Evolutionary conservation across 2,329 filamentous ascomycete genomes (phyloP).

Genomic region (Xylariaceae sp.): DNA sequence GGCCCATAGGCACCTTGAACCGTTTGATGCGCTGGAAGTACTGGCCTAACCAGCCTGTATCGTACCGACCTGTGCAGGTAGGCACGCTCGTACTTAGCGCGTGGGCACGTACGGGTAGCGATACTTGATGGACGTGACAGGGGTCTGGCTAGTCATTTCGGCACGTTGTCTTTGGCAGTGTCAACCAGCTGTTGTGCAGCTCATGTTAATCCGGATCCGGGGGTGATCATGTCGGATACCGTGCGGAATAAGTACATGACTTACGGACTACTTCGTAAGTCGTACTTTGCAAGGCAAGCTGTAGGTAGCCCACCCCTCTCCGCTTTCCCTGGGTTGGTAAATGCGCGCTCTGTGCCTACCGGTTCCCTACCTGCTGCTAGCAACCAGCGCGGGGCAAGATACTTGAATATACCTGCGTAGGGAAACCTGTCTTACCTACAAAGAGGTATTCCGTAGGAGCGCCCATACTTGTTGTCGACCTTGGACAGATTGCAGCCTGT

Average conservation of each 20-base stretch:
- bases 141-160: not conserved
- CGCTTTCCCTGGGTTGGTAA: not conserved
- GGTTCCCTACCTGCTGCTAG: not conserved
- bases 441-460: not conserved
- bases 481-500: conserved; percentile 1
- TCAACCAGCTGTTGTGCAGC: conserved; percentile 1
- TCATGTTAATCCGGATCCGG: conserved; percentile 23
- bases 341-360: not conserved
- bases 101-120: not conserved
- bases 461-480: not conserved
- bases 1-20: not conserved
- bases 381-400: conserved; percentile 23
- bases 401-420: not conserved
- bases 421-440: not conserved
- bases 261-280: too few relatives aligned
- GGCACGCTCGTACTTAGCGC: not conserved
- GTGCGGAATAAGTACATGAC: not conserved
- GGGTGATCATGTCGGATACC: not conserved
- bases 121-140: not conserved
- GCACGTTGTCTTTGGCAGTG: not conserved
- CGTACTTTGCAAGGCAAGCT: too few relatives aligned
- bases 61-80: not conserved
- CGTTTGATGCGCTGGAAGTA: not conserved
- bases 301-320: not conserved
- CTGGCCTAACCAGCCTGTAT: not conserved